phyloP scores from a whole-genome alignment of 2,329 filamentous ascomycete species.

The Ophiostoma sp. region DNA sequence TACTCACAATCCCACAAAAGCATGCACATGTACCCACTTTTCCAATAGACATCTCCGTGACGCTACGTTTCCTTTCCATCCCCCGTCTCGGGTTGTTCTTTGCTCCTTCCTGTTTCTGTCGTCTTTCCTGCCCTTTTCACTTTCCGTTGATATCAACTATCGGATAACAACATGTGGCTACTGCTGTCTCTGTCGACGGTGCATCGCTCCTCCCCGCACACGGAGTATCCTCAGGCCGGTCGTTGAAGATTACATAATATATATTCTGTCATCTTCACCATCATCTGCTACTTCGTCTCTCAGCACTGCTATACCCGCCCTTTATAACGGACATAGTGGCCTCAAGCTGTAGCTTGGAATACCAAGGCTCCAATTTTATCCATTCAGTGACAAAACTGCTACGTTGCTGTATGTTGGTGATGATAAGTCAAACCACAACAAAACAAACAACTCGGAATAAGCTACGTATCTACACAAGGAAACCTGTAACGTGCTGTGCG shows the following conservation, averaged over 20 bases:
- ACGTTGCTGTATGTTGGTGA: neutral
- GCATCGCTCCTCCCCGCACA: neutral
- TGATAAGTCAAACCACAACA: too few relatives aligned
- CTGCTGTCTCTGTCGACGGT: neutral
- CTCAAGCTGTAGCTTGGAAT: neutral
- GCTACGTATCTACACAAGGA: too few relatives aligned
- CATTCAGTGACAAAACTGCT: neutral
- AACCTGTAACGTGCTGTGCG: too few relatives aligned
- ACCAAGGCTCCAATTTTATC: neutral
- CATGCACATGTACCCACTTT: too few relatives aligned
- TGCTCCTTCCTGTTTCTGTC: neutral
- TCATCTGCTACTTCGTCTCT: neutral
- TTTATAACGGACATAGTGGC: neutral
- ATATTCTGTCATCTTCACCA: neutral
- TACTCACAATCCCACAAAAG: neutral
- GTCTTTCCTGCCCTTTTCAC: neutral
- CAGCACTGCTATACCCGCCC: neutral
- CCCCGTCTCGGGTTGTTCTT: neutral
- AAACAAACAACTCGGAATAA: too few relatives aligned
- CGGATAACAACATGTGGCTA: neutral
- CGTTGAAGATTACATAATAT: slow-evolving; percentile 1
- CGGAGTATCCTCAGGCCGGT: neutral
- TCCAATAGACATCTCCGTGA: too few relatives aligned
- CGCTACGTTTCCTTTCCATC: too few relatives aligned
- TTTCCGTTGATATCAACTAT: too few relatives aligned